A percentile compares a stretch with the other conserved stretches of the same genome.
Conservation (phyloP, 2,329 filamentous ascomycete species). For the Biscogniauxia sp. region DNA sequence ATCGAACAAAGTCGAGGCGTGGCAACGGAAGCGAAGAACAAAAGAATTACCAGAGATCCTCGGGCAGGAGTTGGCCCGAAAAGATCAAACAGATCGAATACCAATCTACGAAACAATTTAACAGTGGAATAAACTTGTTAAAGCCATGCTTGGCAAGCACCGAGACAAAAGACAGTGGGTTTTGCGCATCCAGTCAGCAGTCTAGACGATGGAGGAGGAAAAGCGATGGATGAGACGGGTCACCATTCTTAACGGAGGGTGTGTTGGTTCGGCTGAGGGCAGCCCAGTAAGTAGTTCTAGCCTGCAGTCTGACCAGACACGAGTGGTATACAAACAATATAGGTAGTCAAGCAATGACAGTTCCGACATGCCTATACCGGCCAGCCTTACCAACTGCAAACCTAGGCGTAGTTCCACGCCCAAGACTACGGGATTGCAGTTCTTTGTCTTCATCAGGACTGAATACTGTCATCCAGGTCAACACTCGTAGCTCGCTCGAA, state of each 20-base stretch:
- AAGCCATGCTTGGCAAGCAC: slow-evolving; percentile 13
- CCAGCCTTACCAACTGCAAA: background rate
- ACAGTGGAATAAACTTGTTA: slow-evolving; percentile 8
- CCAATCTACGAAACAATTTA: slow-evolving; percentile 9
- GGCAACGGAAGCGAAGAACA: slow-evolving; percentile 16
- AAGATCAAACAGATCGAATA: slow-evolving; percentile 17
- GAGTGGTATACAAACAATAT: background rate
- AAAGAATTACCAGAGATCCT: slow-evolving; percentile 17
- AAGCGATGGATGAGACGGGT: slow-evolving; percentile 12
- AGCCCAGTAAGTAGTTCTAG: slow-evolving; percentile 8
- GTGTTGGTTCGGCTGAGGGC: slow-evolving; percentile 9
- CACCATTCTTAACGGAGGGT: slow-evolving; percentile 9
- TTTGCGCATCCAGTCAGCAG: slow-evolving; percentile 13
- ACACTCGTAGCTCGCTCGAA: background rate
- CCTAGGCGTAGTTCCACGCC: background rate
- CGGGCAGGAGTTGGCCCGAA: slow-evolving; percentile 7
- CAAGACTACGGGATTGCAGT: background rate
- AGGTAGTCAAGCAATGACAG: background rate
- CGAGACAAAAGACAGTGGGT: slow-evolving; percentile 9
- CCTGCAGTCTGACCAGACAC: slow-evolving; percentile 9
- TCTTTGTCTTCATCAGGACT: background rate
- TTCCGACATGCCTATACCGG: background rate
- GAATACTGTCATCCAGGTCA: background rate
- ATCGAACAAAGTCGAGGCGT: slow-evolving; percentile 14
- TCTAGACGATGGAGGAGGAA: slow-evolving; percentile 9